Evolutionary conservation across 139 green algal species (phyloP), one percentile per base, ranked within the genome.

Genomic region (Chlamydomonas sp.): DNA sequence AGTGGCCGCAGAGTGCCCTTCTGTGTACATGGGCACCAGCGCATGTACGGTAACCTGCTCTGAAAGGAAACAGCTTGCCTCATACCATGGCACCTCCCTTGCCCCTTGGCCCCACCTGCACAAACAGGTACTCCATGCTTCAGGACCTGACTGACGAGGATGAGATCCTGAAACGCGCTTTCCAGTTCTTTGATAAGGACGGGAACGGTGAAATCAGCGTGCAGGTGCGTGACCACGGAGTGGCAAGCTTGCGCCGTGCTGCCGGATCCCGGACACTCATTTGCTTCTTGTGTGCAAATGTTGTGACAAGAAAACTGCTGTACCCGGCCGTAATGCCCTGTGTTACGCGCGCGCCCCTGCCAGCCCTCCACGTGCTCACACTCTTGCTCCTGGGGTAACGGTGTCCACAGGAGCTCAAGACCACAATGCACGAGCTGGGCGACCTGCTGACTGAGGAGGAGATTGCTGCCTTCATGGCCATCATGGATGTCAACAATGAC

Each of bases 401-500:
- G 64, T 69, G 8, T 69, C 69, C 69, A 75, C 69, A 75, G 77
- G 89, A 92, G 85, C 80, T 90, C 49, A 67, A 84, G 15, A 91
- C 79, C 63, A 92, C 91, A 15, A 94, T 94, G 91, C 76, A 77
- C 17, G 86, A 93, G 77, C 84, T 94, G 15, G 91, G 91, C 1
- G 88, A 90, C 67, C 85, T 94, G 81, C 85, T 94, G 62, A 91
- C 87, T 3, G 91, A 91, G 64, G 77, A 90, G 60, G 89, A 94
- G 78, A 90, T 94, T 63, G 58, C 74, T 63, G n/a, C 63, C 3
- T 91, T 91, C 72, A 86, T 93, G 69, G 31, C 17, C 16, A 69
- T 93, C 49, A 94, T 94, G 91, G 91, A 94, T 75, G 77, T 85
- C 15, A 90, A 94, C 80, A 87, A 89, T 66, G 90, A 94, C 62